Percentiles rank a stretch among this genome's conserved stretches.
phyloP scores from a whole-genome alignment of 192 early-diverging fungal genomes.

The Coemansia sp. region DNA sequence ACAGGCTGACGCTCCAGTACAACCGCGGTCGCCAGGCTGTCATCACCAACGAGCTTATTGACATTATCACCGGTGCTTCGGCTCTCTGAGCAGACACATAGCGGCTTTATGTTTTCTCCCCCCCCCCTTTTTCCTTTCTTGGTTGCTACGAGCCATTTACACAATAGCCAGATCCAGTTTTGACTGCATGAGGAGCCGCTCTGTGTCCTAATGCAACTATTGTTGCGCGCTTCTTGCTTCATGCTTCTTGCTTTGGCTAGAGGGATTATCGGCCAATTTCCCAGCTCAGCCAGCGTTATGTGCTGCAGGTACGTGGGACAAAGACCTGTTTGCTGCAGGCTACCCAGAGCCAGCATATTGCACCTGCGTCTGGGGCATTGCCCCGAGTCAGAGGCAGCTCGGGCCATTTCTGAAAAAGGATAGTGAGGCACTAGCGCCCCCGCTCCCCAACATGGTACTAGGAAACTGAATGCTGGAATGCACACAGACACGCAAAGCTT shows the following conservation, averaged over 20 bases:
- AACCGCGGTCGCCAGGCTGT: slow-evolving; percentile 96
- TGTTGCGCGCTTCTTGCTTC: background rate
- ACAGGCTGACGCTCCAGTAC: slow-evolving; percentile 92
- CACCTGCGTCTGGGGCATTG: slow-evolving; percentile 4
- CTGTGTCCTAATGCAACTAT: background rate
- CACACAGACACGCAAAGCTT: background rate
- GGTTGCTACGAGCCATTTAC: background rate
- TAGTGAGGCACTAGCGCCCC: background rate
- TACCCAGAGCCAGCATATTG: background rate
- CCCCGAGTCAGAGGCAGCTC: slow-evolving; percentile 5
- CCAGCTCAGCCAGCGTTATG: background rate
- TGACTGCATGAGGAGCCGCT: background rate
- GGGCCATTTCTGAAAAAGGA: slow-evolving; percentile 7
- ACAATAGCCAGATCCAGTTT: background rate
- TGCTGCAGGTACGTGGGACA: background rate
- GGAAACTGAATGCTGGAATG: background rate
- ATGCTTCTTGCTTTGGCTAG: background rate
- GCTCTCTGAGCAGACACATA: slow-evolving; percentile 63
- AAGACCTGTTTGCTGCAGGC: background rate
- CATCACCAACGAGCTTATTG: slow-evolving; percentile 98
- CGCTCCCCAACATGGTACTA: background rate
- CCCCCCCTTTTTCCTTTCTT: background rate
- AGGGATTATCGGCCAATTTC: background rate
- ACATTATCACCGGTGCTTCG: slow-evolving; percentile 97
- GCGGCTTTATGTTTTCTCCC: background rate